phyloP scores from a whole-genome alignment of 78 protist genomes.

The Paratrimastix pyriformis region DNA sequence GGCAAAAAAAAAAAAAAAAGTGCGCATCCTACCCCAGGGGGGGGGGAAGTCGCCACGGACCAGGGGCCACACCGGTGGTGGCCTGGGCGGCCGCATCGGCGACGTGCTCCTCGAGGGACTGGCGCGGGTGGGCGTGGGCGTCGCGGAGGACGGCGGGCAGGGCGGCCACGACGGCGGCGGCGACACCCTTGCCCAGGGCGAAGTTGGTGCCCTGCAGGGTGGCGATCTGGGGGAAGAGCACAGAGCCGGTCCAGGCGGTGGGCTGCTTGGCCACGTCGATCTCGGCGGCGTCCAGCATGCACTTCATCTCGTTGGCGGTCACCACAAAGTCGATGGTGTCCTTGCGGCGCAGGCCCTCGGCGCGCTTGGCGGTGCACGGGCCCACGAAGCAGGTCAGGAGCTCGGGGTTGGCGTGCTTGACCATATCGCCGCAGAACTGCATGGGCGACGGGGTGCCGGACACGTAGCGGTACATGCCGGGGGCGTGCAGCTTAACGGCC shows the following conservation, averaged over 20 bases:
- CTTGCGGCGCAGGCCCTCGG: background rate
- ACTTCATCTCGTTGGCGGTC: background rate
- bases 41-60: too few species aligned
- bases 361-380: background rate
- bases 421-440: slow-evolving; percentile 1
- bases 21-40: too few species aligned
- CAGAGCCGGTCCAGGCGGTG: background rate
- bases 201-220: background rate
- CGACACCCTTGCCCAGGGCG: background rate
- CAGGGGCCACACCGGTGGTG: too few species aligned
- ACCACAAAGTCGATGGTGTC: background rate
- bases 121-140: background rate
- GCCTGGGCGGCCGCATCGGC: too few species aligned
- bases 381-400: background rate
- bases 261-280: background rate
- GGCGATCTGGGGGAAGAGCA: background rate
- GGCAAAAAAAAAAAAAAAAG: too few species aligned
- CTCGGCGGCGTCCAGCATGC: background rate
- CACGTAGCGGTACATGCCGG: background rate
- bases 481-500: background rate
- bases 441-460: background rate
- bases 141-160: background rate
- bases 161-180: background rate
- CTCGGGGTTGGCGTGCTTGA: background rate
- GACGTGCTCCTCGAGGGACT: background rate